Evolutionary conservation across 2,329 filamentous ascomycete genomes (phyloP).

Genomic region (Aspergillus amoenus): DNA sequence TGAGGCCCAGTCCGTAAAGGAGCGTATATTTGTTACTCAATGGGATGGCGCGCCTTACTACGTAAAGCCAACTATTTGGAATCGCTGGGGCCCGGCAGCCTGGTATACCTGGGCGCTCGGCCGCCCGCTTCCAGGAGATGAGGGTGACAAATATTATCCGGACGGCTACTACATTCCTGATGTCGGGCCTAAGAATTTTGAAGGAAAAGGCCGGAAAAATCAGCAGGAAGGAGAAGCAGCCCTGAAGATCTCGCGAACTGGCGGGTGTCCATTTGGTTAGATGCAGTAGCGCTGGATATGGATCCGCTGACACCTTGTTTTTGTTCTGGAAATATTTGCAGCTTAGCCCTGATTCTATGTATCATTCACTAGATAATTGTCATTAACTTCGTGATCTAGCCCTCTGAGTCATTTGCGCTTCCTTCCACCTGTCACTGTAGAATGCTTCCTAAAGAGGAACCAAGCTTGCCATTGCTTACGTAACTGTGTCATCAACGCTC

Average conservation of each 20-base stretch:
- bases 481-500: conserved; percentile 11
- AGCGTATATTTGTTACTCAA: conserved; percentile 50
- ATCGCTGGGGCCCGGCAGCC: conserved; percentile 61
- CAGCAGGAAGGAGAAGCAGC: conserved; percentile 41
- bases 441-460: background rate
- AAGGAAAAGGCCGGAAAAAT: conserved; percentile 48
- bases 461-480: conserved; percentile 7
- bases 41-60: conserved; percentile 69
- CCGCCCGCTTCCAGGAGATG: conserved; percentile 49
- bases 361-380: background rate
- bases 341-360: background rate
- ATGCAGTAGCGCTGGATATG: background rate
- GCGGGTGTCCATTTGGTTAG: conserved; percentile 51
- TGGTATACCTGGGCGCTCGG: conserved; percentile 51
- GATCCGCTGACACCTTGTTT: background rate
- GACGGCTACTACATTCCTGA: conserved; percentile 54
- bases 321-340: background rate
- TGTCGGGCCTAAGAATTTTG: conserved; percentile 59
- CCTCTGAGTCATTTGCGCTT: too few relatives aligned
- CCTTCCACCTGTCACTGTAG: background rate
- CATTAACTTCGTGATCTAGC: too few relatives aligned
- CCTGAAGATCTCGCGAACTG: conserved; percentile 42
- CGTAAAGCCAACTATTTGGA: conserved; percentile 58
- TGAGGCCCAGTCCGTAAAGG: conserved; percentile 53
- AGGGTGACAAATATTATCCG: conserved; percentile 48